Percentiles rank a stretch among this genome's conserved stretches.
These are phyloP conservation scores for Mucor circinelloides DNA, from an alignment of 371 early-diverging fungal genomes.

Conservation along the genomic window DNA sequence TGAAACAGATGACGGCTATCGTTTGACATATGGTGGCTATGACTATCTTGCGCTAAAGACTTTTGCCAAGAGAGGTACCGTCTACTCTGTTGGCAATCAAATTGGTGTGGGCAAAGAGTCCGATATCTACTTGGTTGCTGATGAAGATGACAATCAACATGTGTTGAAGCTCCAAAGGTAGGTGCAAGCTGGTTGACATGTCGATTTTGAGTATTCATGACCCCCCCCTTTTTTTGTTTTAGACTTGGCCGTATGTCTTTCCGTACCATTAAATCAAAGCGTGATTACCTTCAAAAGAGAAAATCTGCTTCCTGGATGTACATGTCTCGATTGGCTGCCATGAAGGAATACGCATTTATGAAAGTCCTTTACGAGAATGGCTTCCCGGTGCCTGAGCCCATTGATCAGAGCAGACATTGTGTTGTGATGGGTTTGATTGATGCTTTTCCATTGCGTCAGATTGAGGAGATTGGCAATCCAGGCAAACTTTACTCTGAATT, in stretches of 20 bases:
- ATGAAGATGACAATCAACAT: constrained; percentile 83
- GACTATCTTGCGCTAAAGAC: constrained; percentile 98
- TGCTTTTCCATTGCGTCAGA: constrained; percentile 93
- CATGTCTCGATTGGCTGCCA: constrained; percentile 95
- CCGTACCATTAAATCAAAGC: constrained; percentile 96
- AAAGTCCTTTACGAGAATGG: constrained; percentile 88
- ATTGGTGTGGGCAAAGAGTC: constrained; percentile 99
- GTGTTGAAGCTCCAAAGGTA: constrained; percentile 93
- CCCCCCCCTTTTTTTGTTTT: no score
- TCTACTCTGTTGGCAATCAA: constrained; percentile 97
- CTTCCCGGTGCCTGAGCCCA: constrained; percentile 95
- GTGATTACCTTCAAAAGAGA: constrained; percentile 94
- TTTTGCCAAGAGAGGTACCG: constrained; percentile 84
- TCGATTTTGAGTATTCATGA: not conserved
- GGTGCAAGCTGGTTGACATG: no score
- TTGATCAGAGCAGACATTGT: constrained; percentile 96
- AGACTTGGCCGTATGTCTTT: constrained; percentile 97
- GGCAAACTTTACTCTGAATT: constrained; percentile 92
- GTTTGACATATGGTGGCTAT: constrained; percentile 98
- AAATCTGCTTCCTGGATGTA: constrained; percentile 97
- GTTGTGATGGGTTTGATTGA: constrained; percentile 98
- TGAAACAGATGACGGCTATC: constrained; percentile 89
- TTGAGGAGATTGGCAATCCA: constrained; percentile 82
- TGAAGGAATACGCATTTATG: constrained; percentile 98
- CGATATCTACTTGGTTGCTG: constrained; percentile 95